Evolutionary conservation across 2,329 filamentous ascomycete genomes (phyloP).

Genomic region (Ophiostoma ulmi): DNA sequence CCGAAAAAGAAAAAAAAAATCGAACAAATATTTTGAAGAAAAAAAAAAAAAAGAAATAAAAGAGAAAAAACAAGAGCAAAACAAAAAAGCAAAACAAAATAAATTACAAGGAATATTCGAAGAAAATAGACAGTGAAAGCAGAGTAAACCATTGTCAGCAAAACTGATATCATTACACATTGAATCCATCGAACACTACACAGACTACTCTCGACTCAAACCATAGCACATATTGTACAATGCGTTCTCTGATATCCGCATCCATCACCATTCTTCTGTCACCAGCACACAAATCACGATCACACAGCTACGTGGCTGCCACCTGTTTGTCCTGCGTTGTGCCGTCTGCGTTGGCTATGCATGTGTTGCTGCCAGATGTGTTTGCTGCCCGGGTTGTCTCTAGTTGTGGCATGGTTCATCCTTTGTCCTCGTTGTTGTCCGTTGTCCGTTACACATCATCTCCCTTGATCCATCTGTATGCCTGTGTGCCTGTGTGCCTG

Average conservation of each 20-base stretch:
- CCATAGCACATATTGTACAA: neutral
- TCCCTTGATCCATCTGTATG: neutral
- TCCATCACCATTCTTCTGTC: neutral
- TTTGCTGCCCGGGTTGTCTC: neutral
- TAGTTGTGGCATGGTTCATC: neutral
- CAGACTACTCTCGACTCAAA: neutral
- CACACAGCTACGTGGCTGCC: constrained; percentile 6
- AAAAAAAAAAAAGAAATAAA: neutral
- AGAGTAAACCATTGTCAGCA: too few species aligned
- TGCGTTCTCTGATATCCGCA: neutral
- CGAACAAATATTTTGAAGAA: neutral
- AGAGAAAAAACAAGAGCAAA: too few species aligned
- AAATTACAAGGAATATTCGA: neutral
- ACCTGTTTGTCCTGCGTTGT: neutral
- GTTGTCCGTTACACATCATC: neutral
- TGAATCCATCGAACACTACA: neutral
- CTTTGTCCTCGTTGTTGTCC: neutral
- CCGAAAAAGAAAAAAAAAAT: too few species aligned
- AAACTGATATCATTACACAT: too few species aligned
- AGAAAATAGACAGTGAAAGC: too few species aligned
- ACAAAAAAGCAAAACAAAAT: neutral
- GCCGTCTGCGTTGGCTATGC: neutral
- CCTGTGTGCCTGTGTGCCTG: neutral
- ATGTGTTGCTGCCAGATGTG: neutral
- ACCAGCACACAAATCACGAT: neutral